phyloP scores from a whole-genome alignment of 441 rosid species.

The Populus tomentosa region DNA sequence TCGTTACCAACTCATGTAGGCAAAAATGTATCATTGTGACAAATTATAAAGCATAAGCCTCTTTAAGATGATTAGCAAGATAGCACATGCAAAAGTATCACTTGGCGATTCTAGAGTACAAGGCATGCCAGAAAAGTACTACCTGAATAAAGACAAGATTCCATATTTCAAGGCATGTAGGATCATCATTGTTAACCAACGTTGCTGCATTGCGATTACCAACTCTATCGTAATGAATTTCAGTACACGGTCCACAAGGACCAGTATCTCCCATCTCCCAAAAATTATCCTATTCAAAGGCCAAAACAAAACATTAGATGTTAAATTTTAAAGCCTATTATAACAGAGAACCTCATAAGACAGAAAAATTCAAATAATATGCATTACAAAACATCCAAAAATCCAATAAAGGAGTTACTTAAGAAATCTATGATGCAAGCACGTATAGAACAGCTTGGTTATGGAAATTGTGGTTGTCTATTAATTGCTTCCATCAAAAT shows the following conservation, averaged over 20 bases:
- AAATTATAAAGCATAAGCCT: not conserved
- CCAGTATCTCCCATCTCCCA: slow-evolving; percentile 99
- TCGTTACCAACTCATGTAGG: not conserved
- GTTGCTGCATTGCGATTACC: slow-evolving; percentile 83
- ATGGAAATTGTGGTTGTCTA: not conserved
- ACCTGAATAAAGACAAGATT: slow-evolving; percentile 99
- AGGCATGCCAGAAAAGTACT: slow-evolving; percentile 3
- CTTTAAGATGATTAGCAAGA: not conserved
- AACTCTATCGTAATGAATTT: slow-evolving; percentile 88
- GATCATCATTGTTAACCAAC: slow-evolving; percentile 93
- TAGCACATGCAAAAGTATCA: not conserved
- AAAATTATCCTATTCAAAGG: slow-evolving; percentile 71
- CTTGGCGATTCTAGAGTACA: not conserved
- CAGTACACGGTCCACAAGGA: slow-evolving; percentile 99
- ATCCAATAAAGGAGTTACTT: not conserved
- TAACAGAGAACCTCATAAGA: not conserved
- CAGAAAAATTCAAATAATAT: not conserved
- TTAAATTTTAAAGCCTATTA: not conserved
- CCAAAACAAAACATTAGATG: slow-evolving; percentile 14
- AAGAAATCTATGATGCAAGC: not conserved
- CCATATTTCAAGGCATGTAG: slow-evolving; percentile 99
- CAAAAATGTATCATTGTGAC: not conserved
- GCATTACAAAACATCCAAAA: not conserved
- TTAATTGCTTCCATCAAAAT: not conserved
- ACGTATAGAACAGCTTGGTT: not conserved